Evolutionary conservation across 2,329 filamentous ascomycete species (phyloP), one percentile per base, ranked within the genome.

Genomic region (Chrysoporthe cubensis): DNA sequence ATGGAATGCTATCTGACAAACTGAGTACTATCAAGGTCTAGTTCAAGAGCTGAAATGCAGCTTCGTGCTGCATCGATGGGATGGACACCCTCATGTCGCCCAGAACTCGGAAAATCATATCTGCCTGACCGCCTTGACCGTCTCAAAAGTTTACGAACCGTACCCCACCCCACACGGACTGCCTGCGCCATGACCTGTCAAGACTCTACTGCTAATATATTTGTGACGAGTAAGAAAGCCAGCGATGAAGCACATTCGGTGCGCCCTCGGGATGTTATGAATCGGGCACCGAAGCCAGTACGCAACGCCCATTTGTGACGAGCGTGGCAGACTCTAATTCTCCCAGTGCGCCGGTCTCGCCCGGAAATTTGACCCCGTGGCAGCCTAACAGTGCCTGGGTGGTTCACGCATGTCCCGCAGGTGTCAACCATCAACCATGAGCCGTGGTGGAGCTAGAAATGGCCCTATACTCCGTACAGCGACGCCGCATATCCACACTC

Each of bases 341-440:
- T 13, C 11, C 44, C 26, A 26, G 26, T 26, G 2, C 26, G 26
- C 44, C 21, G 48, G 48, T 52, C 48, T 52, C 21, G 26, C 21
- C 50, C 26, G 50, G 50, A 54, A 16, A 54, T 54, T 54, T 54
- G 26, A 52, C 48, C 48, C 21, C 21, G 26, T 26, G 48, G 48
- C 26, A 52, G 50, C 50, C 50, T 54, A 21, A 16, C 50, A 54
- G 11, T 32, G 50, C 50, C 50, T 54, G 50, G 50, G 44, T 18
- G 26, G 50, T 54, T 54, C 50, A 34, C 50, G 26, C 50, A 54
- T 54, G 50, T 54, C 50, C 50, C 32, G 50, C 50, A 54, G 50
- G 50, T 54, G 50, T 54, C 50, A 54, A 54, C 50, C 50, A 54
- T 54, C 50, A 54, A 54, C 50, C 50, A 54, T 34, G 50, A 54